Base-by-base conservation (phyloP, 31 red algal genomes). In the Pterothamnion heteromorphum region DNA sequence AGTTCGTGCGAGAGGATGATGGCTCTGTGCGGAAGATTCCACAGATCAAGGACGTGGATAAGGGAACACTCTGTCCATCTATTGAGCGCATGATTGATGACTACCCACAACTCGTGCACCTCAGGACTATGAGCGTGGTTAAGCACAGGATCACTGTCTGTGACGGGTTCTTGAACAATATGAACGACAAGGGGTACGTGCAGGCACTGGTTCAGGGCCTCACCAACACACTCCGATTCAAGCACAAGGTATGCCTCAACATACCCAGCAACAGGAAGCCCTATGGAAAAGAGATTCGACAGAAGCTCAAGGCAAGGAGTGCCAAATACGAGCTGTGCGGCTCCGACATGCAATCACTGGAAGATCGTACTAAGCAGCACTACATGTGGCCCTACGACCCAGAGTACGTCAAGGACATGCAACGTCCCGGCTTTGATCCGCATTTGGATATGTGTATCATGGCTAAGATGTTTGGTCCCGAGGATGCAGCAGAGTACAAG, bases 361-460 rank as follows among this genome's bases (percentile, higher is more conserved):
- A 76, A 76, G 72, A 76, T 76, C 23, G 30, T 76, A 76, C 72
- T 76, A 76, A 76, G 30, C 72, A 76, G 30, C 72, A 76, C 72
- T 76, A 76, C 30, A 76, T 76, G 23, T 76, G 30, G 26, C 30
- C 30, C 72, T 76, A 76, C 30, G 72, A 76, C 72, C 72, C 72
- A 30, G 72, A 76, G 23, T 76, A 76, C 30, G 72, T 76, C 23
- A 76, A 26, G 30, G 72, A 76, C 23, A 76, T 76, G 72, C 23
- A 32, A 76, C 26, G 23, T 26, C 72, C 72, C 23, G 72, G 72
- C 23, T 76, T 76, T 76, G 72, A 76, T 76, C 72, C 72, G 26
- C 72, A 76, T 32, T 30, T 76, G 23, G 72, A 76, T 76, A 76
- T 76, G 30, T 26, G 26, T 76, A 32, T 76, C 30, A 30, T 76